phyloP scores from a whole-genome alignment of 257 asterid genomes.

The Lycium ferocissimum region DNA sequence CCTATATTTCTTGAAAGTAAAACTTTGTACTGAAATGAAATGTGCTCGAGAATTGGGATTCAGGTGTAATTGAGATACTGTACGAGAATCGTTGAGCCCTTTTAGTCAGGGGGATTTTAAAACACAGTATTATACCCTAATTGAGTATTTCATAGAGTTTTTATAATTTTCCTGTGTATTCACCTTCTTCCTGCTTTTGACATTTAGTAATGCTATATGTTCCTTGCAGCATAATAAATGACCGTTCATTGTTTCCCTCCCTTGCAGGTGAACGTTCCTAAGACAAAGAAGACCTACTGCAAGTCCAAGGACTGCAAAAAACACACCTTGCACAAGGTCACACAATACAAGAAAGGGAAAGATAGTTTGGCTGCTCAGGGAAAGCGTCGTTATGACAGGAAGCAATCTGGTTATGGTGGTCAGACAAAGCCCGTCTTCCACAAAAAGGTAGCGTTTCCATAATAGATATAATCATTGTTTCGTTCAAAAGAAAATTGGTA shows the following conservation, averaged over 20 bases:
- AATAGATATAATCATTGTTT: not conserved
- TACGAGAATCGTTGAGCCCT: not conserved
- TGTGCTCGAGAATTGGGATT: not conserved
- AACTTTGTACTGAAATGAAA: not conserved
- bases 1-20: not conserved
- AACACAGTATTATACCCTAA: not conserved
- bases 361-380: slow-evolving; percentile 33
- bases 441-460: not conserved
- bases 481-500: not conserved
- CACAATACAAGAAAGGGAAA: slow-evolving; percentile 27
- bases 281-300: slow-evolving; percentile 31
- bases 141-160: not conserved
- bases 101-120: not conserved
- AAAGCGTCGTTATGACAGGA: slow-evolving; percentile 32
- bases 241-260: not conserved
- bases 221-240: not conserved
- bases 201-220: not conserved
- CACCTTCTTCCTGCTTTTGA: not conserved
- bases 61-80: not conserved
- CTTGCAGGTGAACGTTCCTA: slow-evolving; percentile 28
- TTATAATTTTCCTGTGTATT: not conserved
- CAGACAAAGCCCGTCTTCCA: slow-evolving; percentile 31
- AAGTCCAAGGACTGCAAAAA: slow-evolving; percentile 32
- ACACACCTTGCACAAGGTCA: slow-evolving; percentile 30
- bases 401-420: slow-evolving; percentile 30